These are phyloP conservation scores for Hirschfeldia incana DNA, from an alignment of 345 rosid genomes.

Conservation along the genomic window DNA sequence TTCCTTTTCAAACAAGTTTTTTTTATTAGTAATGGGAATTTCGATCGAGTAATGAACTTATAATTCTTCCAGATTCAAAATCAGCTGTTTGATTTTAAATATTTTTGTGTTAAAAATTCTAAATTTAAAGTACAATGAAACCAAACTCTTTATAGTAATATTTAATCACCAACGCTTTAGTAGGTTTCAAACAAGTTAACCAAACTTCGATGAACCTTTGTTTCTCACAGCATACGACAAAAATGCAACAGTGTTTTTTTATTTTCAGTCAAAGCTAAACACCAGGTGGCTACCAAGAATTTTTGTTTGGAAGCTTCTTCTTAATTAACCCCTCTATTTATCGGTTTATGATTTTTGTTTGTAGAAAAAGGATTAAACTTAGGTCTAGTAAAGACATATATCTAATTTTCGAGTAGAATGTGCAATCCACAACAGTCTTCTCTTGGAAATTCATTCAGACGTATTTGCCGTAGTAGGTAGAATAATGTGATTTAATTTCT, in stretches of 20 bases:
- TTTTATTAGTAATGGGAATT: background rate
- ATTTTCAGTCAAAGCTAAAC: background rate
- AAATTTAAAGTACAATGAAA: background rate
- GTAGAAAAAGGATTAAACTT: too few species aligned
- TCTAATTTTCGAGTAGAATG: too few species aligned
- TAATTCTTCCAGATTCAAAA: background rate
- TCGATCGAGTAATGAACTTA: background rate
- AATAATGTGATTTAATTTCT: too few species aligned
- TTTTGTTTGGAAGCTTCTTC: background rate
- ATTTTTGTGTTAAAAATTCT: background rate
- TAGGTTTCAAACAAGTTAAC: background rate
- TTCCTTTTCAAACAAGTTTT: background rate
- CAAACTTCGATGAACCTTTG: background rate
- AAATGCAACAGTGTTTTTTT: background rate
- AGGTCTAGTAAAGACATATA: too few species aligned
- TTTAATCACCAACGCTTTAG: background rate
- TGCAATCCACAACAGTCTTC: too few species aligned
- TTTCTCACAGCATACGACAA: background rate
- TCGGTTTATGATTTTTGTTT: too few species aligned
- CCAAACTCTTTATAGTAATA: background rate
- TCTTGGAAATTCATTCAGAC: too few species aligned
- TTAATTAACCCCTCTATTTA: background rate
- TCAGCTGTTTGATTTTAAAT: background rate
- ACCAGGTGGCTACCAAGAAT: background rate
- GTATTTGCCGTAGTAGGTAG: too few species aligned